Conservation (phyloP, 139 green algal genomes). For the Tetradesmus lagerheimii region DNA sequence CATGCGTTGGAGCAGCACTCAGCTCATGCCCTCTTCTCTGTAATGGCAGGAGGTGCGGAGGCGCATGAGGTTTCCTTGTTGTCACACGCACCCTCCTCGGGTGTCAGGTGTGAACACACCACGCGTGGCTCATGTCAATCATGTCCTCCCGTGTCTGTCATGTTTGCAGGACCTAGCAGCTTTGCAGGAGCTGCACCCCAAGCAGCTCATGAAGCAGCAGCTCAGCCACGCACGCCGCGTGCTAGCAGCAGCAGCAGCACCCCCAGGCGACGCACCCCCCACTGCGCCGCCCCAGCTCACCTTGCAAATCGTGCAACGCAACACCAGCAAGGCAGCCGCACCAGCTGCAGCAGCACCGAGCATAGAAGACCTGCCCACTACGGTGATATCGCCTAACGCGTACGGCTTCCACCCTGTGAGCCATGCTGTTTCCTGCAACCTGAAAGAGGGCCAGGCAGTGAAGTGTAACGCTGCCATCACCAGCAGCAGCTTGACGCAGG, state of each 20-base stretch:
- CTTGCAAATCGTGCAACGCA: constrained; percentile 9
- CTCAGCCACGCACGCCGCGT: constrained; percentile 14
- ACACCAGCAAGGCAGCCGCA: background rate
- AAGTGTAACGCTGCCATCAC: constrained; percentile 43
- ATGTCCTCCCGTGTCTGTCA: no score
- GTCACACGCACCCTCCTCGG: no score
- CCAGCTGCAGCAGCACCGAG: background rate
- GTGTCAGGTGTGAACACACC: no score
- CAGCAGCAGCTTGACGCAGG: background rate
- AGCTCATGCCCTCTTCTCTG: no score
- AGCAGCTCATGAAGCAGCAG: constrained; percentile 36
- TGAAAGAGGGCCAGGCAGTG: constrained; percentile 42
- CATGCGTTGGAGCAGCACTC: no score
- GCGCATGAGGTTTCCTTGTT: no score
- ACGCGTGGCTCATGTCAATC: no score
- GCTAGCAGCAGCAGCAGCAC: constrained; percentile 19
- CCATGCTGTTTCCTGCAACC: constrained; percentile 5
- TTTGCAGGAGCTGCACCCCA: background rate
- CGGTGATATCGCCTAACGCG: background rate
- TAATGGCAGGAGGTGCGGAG: no score
- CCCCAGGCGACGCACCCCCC: background rate
- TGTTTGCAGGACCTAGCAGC: background rate
- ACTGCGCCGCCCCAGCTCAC: background rate
- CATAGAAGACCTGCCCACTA: background rate
- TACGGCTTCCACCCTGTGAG: constrained; percentile 29